Conservation (phyloP, 148 eudicot species). For the Vaccinium macrocarpon region DNA sequence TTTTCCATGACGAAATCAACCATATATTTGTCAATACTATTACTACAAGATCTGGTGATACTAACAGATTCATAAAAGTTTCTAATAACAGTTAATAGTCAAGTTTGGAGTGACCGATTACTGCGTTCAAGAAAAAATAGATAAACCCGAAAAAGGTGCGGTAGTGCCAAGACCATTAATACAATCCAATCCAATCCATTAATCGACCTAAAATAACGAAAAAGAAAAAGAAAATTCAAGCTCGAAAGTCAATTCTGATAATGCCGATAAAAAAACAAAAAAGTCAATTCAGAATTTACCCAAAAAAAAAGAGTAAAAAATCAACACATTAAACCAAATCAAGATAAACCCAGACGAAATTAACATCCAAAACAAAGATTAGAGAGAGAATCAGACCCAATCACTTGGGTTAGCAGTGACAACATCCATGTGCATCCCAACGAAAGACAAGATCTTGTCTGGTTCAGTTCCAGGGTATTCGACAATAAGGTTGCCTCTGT, state of each 20-base stretch:
- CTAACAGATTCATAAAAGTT: neutral
- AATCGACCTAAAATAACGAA: neutral
- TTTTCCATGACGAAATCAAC: neutral
- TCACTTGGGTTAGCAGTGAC: slow-evolving; percentile 87
- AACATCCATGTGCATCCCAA: slow-evolving; percentile 99
- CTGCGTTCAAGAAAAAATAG: neutral
- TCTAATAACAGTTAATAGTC: neutral
- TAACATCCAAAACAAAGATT: neutral
- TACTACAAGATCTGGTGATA: neutral
- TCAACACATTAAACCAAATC: neutral
- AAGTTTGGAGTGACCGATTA: neutral
- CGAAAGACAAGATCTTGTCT: slow-evolving; percentile 73
- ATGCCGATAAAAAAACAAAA: no score
- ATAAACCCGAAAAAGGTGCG: neutral
- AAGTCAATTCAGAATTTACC: neutral
- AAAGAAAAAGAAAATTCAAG: neutral
- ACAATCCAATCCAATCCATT: neutral
- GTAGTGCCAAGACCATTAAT: neutral
- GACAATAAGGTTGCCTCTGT: slow-evolving; percentile 86
- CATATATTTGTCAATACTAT: neutral
- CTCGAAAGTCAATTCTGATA: neutral
- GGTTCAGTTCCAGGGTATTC: slow-evolving; percentile 82
- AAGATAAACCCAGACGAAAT: neutral
- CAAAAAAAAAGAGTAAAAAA: no score
- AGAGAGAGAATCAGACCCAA: slow-evolving; percentile 50